Conservation (phyloP, 2,329 filamentous ascomycete species). For the Graphiopsis chlorocephala region DNA sequence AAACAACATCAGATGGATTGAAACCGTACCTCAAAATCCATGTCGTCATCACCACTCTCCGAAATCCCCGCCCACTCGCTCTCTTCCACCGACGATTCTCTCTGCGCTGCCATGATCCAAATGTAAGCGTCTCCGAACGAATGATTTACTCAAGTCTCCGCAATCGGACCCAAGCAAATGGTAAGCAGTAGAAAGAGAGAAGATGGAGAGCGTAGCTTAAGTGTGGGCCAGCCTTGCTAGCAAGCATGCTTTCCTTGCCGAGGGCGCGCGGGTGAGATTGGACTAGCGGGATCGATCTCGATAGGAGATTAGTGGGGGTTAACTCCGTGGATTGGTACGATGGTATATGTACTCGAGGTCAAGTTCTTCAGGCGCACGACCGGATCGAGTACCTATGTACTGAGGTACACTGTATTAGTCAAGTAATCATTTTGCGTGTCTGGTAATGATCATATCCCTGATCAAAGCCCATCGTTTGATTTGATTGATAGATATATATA, state of each 20-base stretch:
- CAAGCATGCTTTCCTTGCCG: neutral
- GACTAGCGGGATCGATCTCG: neutral
- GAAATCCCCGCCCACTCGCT: slow-evolving; percentile 10
- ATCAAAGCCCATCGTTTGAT: neutral
- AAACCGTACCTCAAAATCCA: slow-evolving; percentile 45
- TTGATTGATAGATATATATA: neutral
- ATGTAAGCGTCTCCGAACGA: neutral
- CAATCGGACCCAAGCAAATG: neutral
- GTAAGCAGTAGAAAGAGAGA: neutral
- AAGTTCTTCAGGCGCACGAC: neutral
- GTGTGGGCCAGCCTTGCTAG: neutral
- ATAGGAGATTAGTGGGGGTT: neutral
- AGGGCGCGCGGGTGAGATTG: neutral
- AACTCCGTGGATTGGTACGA: neutral
- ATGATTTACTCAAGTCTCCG: neutral
- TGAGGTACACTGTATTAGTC: too few species aligned
- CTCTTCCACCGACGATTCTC: slow-evolving; percentile 1
- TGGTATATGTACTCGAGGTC: too few species aligned
- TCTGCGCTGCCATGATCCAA: neutral
- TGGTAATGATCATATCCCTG: too few species aligned
- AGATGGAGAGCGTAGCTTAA: neutral
- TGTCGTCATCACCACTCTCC: slow-evolving; percentile 46
- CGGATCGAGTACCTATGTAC: too few species aligned
- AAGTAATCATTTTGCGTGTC: too few species aligned
- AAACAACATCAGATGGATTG: neutral